phyloP scores from a whole-genome alignment of 805 yeast genomes.

The Spathaspora sp. region DNA sequence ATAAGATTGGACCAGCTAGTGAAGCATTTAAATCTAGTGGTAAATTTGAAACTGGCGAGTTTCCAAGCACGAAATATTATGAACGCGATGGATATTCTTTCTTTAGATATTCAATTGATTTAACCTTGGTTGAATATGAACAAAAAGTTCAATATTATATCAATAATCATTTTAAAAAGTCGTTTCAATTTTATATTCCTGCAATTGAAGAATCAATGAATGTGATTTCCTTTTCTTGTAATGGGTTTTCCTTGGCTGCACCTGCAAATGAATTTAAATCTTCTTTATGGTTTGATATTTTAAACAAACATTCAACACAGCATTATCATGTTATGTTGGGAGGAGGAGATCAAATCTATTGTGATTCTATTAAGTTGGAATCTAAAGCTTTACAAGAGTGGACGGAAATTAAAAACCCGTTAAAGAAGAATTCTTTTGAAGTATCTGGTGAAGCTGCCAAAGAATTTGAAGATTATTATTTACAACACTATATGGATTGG shows the following conservation, averaged over 20 bases:
- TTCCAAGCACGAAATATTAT: constrained; percentile 44
- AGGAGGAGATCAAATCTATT: constrained; percentile 95
- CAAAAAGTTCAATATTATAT: constrained; percentile 63
- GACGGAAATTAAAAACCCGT: constrained; percentile 52
- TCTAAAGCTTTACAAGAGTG: constrained; percentile 57
- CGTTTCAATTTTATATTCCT: constrained; percentile 70
- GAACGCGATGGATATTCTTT: constrained; percentile 49
- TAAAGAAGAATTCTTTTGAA: constrained; percentile 34
- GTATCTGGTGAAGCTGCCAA: constrained; percentile 45
- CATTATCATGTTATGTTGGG: constrained; percentile 93
- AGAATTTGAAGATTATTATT: constrained; percentile 64
- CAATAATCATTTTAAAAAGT: constrained; percentile 34
- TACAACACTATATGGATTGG: constrained; percentile 78
- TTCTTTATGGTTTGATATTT: constrained; percentile 82
- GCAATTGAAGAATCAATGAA: constrained; percentile 66
- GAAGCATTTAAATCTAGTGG: background rate
- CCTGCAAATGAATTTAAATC: constrained; percentile 67
- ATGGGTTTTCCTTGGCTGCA: constrained; percentile 79
- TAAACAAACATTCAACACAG: constrained; percentile 53
- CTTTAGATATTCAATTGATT: constrained; percentile 59
- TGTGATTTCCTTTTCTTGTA: constrained; percentile 80
- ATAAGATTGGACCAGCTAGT: constrained; percentile 35
- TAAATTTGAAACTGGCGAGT: constrained; percentile 33
- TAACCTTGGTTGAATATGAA: constrained; percentile 47
- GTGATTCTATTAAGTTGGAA: constrained; percentile 70